Base-by-base conservation (phyloP, 2,329 filamentous ascomycete species). In the Pleomassaria siparia region DNA sequence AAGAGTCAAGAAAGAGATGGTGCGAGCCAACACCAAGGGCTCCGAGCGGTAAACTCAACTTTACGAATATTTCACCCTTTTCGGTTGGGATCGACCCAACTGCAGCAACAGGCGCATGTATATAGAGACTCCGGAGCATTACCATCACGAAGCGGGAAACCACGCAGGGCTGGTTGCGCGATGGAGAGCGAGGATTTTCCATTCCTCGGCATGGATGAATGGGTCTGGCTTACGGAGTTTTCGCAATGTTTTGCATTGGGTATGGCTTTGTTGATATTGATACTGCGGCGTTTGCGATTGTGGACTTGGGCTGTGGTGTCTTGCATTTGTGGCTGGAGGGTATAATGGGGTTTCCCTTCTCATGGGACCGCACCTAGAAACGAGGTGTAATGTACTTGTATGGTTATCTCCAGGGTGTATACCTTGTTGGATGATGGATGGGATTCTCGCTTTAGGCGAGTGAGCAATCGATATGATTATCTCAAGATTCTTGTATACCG, bases 1-100 rank as follows among this genome's bases (percentile, higher is more conserved):
- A 29, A 52, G 61, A 21, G 64, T 64, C 9, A 59, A 66, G 49
- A 64, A 64, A 49, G 62, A 69, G 50, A 49, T 36, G 4, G 48
- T 67, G 15, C 57, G 63, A 43, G 54, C 62, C 5, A 63, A 61
- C 29, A 49, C 52, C 18, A 45, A 50, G 47, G 35, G 43, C 21
- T 24, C 22, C 13, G 39, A 53, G 10, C 47, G 49, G 42, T 43
- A 29, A 47, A 29, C 3, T 25, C 36, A 43, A 37, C n/a, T 15
- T 36, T 44, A 43, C 40, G 40, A 22, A 4, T 24, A 22, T 41
- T 18, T 40, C 37, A 29, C 15, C 37, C 13, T 40, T 40, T 40
- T 37, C 11, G 28, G 16, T 9, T 18, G 28, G 24, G 16, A 28
- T 21, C 13, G 24, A 28, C 18, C 24, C 16, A 26, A 18, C 15